Conservation (phyloP, 768 basidiomycete genomes). For the Naganishia antarctica region DNA sequence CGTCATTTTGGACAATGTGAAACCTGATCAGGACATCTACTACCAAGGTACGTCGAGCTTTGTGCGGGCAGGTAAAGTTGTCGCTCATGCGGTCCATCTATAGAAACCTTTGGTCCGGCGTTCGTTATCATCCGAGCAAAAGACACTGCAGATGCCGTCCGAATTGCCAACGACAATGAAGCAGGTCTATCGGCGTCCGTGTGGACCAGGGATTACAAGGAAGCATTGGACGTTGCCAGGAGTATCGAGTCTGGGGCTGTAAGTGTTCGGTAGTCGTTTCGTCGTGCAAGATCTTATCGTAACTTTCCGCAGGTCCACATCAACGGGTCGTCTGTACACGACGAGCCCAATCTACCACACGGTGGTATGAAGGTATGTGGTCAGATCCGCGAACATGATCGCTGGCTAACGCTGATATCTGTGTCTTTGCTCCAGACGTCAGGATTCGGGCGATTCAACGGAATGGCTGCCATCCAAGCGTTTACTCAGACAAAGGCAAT, state of each 20-base stretch:
- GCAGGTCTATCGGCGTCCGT: conserved; percentile 57
- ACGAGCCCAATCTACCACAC: conserved; percentile 45
- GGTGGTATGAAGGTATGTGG: conserved; percentile 38
- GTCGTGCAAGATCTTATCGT: conserved; percentile 52
- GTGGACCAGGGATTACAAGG: conserved; percentile 56
- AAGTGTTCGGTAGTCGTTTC: not conserved
- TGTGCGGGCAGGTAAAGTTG: not conserved
- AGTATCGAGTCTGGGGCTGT: conserved; percentile 56
- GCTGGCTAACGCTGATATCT: not conserved
- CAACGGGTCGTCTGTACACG: conserved; percentile 52
- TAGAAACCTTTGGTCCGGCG: conserved; percentile 63
- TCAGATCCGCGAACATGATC: not conserved
- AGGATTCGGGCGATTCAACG: conserved; percentile 49
- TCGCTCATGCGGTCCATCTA: conserved; percentile 10
- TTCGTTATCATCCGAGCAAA: conserved; percentile 50
- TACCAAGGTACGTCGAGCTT: too few species aligned
- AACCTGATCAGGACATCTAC: conserved; percentile 25
- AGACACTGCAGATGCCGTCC: conserved; percentile 55
- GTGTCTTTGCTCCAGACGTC: conserved; percentile 23
- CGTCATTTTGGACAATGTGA: conserved; percentile 27
- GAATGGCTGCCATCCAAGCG: conserved; percentile 39
- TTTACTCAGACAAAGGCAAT: conserved; percentile 45
- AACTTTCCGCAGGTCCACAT: conserved; percentile 53
- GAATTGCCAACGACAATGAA: conserved; percentile 57
- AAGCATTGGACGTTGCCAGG: conserved; percentile 54